These are phyloP conservation scores for Eucalyptus brandiana DNA, from an alignment of 345 rosid genomes.

Conservation along the genomic window DNA sequence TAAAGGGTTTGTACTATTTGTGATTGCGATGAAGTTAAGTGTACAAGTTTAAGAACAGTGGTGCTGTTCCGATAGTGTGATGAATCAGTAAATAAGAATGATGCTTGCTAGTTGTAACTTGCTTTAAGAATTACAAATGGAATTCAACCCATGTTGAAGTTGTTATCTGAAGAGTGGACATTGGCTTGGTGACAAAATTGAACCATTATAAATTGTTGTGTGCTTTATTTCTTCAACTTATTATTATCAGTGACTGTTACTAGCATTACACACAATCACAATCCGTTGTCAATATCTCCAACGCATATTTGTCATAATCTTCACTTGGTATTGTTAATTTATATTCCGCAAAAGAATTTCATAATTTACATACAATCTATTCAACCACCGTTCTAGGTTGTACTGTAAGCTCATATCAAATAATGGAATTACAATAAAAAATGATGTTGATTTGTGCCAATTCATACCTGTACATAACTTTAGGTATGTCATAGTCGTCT, in stretches of 20 bases:
- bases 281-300: not conserved
- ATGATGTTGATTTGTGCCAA: not conserved
- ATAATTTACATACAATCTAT: not conserved
- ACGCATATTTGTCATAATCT: not conserved
- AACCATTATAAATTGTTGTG: not conserved
- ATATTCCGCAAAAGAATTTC: not conserved
- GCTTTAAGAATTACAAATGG: not conserved
- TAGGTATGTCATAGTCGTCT: not conserved
- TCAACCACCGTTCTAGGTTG: not conserved
- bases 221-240: not conserved
- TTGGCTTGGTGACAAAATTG: not conserved
- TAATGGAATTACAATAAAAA: not conserved
- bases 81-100: not conserved
- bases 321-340: not conserved
- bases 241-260: not conserved
- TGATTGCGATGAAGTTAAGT: not conserved
- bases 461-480: not conserved
- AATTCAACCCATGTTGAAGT: not conserved
- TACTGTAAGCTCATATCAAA: not conserved
- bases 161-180: not conserved
- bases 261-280: not conserved
- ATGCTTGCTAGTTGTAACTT: not conserved
- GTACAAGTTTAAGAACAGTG: not conserved
- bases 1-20: not conserved
- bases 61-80: not conserved